Conservation (phyloP, 257 asterid species). For the Perilla frutescens region DNA sequence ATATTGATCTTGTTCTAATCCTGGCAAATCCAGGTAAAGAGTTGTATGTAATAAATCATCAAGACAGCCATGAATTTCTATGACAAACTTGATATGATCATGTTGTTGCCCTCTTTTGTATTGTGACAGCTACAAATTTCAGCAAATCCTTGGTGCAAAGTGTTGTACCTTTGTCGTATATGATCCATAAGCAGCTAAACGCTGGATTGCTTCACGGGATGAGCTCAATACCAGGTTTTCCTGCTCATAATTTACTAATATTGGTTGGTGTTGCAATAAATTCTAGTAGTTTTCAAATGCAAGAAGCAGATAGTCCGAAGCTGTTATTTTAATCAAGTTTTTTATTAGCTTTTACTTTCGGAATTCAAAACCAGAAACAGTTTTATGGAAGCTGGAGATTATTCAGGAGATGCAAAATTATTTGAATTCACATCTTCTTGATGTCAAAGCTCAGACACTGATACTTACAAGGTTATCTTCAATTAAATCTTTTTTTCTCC, state of each 20-base stretch:
- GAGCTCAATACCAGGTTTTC: slow-evolving; percentile 50
- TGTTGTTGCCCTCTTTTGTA: neutral
- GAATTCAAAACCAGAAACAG: slow-evolving; percentile 38
- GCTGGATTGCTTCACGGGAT: slow-evolving; percentile 39
- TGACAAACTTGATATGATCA: neutral
- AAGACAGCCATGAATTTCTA: neutral
- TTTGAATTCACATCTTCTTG: slow-evolving; percentile 60
- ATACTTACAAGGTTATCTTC: slow-evolving; percentile 52
- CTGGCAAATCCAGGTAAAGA: slow-evolving; percentile 63
- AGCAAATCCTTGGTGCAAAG: slow-evolving; percentile 46
- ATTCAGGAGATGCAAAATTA: slow-evolving; percentile 53
- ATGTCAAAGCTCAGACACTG: slow-evolving; percentile 59
- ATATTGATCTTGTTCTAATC: slow-evolving; percentile 54
- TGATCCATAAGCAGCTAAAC: slow-evolving; percentile 44
- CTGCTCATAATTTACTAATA: neutral
- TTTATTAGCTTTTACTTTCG: slow-evolving; percentile 10
- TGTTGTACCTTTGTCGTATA: slow-evolving; percentile 37
- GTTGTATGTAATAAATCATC: neutral
- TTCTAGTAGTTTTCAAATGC: neutral
- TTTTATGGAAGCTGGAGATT: slow-evolving; percentile 60
- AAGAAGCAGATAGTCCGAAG: no score
- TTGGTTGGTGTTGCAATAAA: neutral
- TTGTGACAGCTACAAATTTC: slow-evolving; percentile 53
- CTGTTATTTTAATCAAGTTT: neutral
- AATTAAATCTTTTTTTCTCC: neutral